Base-by-base conservation (phyloP, 1,284 basidiomycete species). In the Laetiporus sulphureus region DNA sequence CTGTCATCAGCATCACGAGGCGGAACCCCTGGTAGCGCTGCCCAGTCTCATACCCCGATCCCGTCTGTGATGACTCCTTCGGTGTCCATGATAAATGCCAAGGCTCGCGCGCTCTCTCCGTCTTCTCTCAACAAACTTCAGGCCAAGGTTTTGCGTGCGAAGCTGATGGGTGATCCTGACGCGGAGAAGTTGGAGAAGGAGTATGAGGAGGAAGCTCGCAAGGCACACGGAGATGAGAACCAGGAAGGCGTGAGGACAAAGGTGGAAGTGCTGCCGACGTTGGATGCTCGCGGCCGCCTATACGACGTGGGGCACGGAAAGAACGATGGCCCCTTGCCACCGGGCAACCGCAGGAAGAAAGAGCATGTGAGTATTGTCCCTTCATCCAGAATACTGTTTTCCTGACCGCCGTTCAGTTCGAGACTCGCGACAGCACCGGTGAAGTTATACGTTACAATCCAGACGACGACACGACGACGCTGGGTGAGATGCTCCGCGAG, bases 401-500 rank as follows among this genome's bases (percentile, higher is more conserved):
- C 41, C 33, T 37, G 20, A 21, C 30, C 8, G 46, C n/a, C 19
- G 32, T 47, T n/a, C 43, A 82, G 79, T 84, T 94, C 45, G 91
- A 96, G 62, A 91, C 89, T 1, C 84, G 84, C 43, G 92, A 98
- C 58, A 88, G 86, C 60, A 92, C 91, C 2, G 91, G 92, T 10
- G 87, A 95, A 42, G 66, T 95, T 23, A 62, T 95, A 33, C 75
- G 85, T 31, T 83, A 83, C 62, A 92, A 94, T 62, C 80, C 86
- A 5, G 92, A 97, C 55, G 95, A 97, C 56, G 93, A 97, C 58
- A 72, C 74, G 0, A 72, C 81, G 22, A 88, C 91, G 0, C 73
- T 99, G 3, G 85, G 86, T 3, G 95, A 99, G 56, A 79, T 99
- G 69, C 73, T 99, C 30, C 77, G 95, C 8, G 90, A 97, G 60